Base-by-base conservation (phyloP, 768 basidiomycete genomes). In the Suillus hirtellus region DNA sequence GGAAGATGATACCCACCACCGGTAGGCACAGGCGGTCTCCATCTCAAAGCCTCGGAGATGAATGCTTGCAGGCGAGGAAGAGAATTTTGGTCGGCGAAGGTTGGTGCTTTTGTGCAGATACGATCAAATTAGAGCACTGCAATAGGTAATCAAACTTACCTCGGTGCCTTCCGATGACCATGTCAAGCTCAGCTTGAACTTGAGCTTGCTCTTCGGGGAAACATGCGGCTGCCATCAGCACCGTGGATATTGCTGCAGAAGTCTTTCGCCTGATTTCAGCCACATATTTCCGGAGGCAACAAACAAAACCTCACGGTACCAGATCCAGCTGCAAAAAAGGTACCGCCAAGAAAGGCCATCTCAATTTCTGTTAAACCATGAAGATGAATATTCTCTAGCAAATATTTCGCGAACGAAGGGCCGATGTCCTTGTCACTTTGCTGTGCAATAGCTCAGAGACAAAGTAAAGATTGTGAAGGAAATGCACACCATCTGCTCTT, bases 21-120 rank as follows among this genome's bases (percentile, higher is more conserved):
- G 12, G 21, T 49, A 49, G 47, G 47, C 47, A 49, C 15, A 2
- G 47, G 47, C 7, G 47, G 47, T 8, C 47, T 49, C 47, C 47
- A 49, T 49, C 47, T 49, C 24, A 49, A 24, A 24, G 47, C 47
- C 24, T 49, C 47, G 2, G 7, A 24, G 24, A 49, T 49, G 24
- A 49, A 49, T 49, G 47, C 47, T 24, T 49, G 47, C 47, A 49
- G 47, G 24, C 47, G 24, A 49, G 46, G 47, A 49, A 49, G 47
- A 49, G 47, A 49, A 14, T 49, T 12, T 49, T 49, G 47, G 24
- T 49, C 47, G 14, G 47, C 24, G 14, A 49, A 49, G 7, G 47
- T 49, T 24, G 47, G 47, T 14, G 14, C 47, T 49, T 49, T 15
- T 24, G 47, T 24, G 24, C 21, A 24, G 14, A 49, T 14, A 15